Evolutionary conservation across 495 filamentous ascomycete genomes (phyloP), one percentile per base, ranked within the genome.

Genomic region (Penicillium malachiteum): DNA sequence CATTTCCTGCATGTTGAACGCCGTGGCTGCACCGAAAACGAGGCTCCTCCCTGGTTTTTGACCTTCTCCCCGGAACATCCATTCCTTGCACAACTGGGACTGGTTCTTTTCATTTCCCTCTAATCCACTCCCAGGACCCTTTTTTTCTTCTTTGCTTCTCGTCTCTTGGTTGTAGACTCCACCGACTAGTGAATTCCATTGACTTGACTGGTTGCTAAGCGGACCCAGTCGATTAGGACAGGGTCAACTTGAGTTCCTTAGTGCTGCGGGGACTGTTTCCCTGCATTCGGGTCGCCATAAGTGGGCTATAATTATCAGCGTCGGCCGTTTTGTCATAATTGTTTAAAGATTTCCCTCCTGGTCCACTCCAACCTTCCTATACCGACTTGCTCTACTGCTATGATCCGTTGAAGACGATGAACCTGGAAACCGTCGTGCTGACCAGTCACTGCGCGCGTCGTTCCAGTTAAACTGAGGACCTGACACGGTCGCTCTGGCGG

Each of bases 181-280:
- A 38, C 52, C 18, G 6, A 10, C 21, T 26, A 26, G 14, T 14
- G 17, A 9, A 12, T 47, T 44, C 48, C 45, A 52, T 49, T 55
- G 55, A 52, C 12, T 30, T 42, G 33, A 49, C 48, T 33, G 30
- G 46, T 32, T 32, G 26, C 44, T 38, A 48, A 34, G 14, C 39
- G 37, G 48, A 41, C 16, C 50, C 33, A 35, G 35, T 21, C 16
- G 48, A 21, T 31, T 51, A 51, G 48, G 16, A 13, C 45, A 49
- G 47, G 48, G 52, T 40, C 40, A 45, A 56, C 43, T 13, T 31
- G 30, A 46, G 30, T 44, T 18, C 48, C 50, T 30, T 48, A 48
- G 60, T 53, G 45, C 61, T 66, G 63, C 63, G 63, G 63, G 63
- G 60, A 55, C 63, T 32, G 21, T 60, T 60, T 56, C 52, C 54